These are phyloP conservation scores for Silene noctiflora DNA, from an alignment of 179 eudicot genomes.

Conservation along the genomic window DNA sequence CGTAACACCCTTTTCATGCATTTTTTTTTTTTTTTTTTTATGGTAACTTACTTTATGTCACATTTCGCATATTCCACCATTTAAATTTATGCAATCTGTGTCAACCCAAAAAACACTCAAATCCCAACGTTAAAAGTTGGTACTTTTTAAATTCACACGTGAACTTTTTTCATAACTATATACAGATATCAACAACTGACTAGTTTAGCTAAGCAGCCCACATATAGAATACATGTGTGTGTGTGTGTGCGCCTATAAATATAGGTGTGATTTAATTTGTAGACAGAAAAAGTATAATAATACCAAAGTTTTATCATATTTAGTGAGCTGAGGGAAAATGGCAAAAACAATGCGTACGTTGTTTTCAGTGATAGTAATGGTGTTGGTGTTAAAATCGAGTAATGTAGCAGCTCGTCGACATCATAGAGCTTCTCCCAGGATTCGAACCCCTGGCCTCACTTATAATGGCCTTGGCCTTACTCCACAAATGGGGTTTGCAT, in stretches of 20 bases:
- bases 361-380: neutral
- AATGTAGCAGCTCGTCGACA: slow-evolving; percentile 9
- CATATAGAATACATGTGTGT: neutral
- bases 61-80: no score
- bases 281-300: neutral
- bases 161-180: neutral
- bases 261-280: neutral
- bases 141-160: neutral
- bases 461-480: slow-evolving; percentile 42
- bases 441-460: slow-evolving; percentile 22
- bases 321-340: neutral
- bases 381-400: neutral
- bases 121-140: neutral
- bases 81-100: no score
- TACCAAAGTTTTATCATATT: neutral
- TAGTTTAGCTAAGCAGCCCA: neutral
- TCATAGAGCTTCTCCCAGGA: neutral
- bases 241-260: neutral
- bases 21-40: no score
- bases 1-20: no score
- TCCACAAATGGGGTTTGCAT: slow-evolving; percentile 57
- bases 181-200: neutral
- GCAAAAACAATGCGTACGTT: neutral
- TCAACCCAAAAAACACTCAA: no score
- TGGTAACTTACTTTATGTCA: no score